Evolutionary conservation across 164 flowering plant genomes (phyloP), one percentile per base, ranked within the genome.

Genomic region (Kalanchoe fedtschenkoi): DNA sequence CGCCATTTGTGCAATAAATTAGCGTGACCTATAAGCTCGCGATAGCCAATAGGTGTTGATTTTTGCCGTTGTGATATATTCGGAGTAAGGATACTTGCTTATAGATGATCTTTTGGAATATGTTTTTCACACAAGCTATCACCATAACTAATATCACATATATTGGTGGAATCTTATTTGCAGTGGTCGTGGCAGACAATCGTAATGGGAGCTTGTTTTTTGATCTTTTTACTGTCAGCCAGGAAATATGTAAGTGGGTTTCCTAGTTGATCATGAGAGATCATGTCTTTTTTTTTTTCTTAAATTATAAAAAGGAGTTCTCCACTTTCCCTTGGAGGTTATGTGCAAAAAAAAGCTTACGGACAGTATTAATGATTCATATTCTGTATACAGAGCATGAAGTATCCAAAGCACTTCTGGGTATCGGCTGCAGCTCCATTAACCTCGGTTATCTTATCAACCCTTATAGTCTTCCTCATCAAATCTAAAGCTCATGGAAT

Each of bases 171-270:
- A 34, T 44, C 34, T 61, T 32, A 44, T 69, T 58, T 79, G 84
- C 86, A 85, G 91, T 85, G 88, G 85, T 76, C 81, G 3, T 81
- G 88, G 88, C 71, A 83, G 76, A 83, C 88, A 1, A 71, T 83
- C 65, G 69, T 78, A 6, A 69, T 85, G 81, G 88, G 86, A 5
- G 32, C 77, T 29, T 11, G 77, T 37, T 85, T 85, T 69, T 75
- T 85, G 10, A 32, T 71, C 30, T 71, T 85, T 34, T 71, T 85
- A 21, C 65, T 85, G 66, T 58, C 74, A 35, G 58, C 91, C 33
- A 81, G 88, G 70, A 75, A 81, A 68, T 74, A 83, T 56, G 91
- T 85, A 74, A 77, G 84, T 70, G 34, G n/a, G n/a, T n/a, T n/a
- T n/a, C n/a, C n/a, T n/a, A n/a, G n/a, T n/a, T n/a, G n/a, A n/a